These are phyloP conservation scores for Yarrowia phangngaensis DNA, from an alignment of 805 yeast genomes.

Conservation along the genomic window DNA sequence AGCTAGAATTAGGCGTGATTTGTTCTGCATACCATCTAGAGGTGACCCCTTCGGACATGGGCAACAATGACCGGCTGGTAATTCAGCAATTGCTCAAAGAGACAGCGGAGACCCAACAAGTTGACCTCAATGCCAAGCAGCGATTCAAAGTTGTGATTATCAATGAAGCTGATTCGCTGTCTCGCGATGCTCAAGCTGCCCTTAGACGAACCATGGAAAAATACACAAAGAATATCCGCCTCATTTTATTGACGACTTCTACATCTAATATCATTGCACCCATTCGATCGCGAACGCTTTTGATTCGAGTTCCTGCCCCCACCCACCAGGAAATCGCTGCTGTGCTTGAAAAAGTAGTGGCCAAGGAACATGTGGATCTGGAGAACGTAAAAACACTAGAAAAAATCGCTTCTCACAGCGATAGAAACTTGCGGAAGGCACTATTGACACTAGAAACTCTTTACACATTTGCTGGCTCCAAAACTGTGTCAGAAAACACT, in stretches of 20 bases:
- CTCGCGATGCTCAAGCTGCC: conserved; percentile 95
- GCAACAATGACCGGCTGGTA: conserved; percentile 90
- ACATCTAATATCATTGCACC: conserved; percentile 92
- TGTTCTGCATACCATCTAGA: conserved; percentile 88
- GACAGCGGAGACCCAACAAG: conserved; percentile 91
- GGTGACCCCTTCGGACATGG: conserved; percentile 95
- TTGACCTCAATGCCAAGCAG: conserved; percentile 62
- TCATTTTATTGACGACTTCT: conserved; percentile 80
- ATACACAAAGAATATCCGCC: conserved; percentile 79
- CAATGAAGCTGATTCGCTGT: conserved; percentile 84
- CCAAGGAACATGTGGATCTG: conserved; percentile 51
- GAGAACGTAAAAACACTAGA: conserved; percentile 42
- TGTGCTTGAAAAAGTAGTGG: conserved; percentile 55
- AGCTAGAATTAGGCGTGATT: conserved; percentile 87
- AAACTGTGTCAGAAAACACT: conserved; percentile 41
- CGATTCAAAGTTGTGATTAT: conserved; percentile 54
- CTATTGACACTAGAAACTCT: conserved; percentile 79
- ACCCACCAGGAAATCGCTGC: conserved; percentile 51
- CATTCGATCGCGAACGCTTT: conserved; percentile 84
- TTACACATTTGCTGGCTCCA: conserved; percentile 35
- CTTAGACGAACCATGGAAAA: conserved; percentile 94
- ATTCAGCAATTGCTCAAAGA: conserved; percentile 92
- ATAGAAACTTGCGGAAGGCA: conserved; percentile 74
- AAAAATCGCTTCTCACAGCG: conserved; percentile 52
- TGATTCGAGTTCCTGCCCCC: conserved; percentile 88